These are phyloP conservation scores for Helianthus tuberosus DNA, from an alignment of 129 eudicot genomes.

Conservation along the genomic window DNA sequence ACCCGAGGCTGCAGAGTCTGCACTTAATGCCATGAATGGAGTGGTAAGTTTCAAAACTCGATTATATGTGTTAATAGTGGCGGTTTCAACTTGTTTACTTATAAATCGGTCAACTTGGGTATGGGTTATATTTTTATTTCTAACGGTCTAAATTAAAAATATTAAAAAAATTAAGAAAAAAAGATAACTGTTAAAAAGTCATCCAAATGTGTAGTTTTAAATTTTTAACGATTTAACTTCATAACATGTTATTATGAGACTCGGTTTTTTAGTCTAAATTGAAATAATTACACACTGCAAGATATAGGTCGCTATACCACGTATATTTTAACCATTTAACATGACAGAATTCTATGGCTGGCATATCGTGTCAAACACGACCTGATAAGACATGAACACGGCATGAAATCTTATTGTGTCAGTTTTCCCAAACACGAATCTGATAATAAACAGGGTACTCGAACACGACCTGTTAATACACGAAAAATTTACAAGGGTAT, in stretches of 20 bases:
- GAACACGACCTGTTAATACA: no score
- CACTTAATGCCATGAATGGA: slow-evolving; percentile 67
- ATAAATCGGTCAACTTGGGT: background rate
- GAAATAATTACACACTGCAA: background rate
- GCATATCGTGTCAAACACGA: no score
- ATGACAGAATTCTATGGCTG: no score
- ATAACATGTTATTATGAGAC: background rate
- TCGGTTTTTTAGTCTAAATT: background rate
- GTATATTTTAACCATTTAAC: no score
- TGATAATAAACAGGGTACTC: no score
- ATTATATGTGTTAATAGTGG: slow-evolving; percentile 2
- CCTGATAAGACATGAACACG: no score
- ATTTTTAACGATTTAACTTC: background rate
- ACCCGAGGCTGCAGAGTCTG: slow-evolving; percentile 62
- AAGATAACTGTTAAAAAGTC: background rate
- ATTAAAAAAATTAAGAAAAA: background rate
- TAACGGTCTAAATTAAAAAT: background rate
- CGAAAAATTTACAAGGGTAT: no score
- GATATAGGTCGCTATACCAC: no score
- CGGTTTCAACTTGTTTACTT: background rate
- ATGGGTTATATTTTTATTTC: background rate
- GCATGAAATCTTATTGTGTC: no score
- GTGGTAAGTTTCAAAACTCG: slow-evolving; percentile 48
- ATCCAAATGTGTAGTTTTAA: background rate
- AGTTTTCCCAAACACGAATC: no score